These are phyloP conservation scores for Boletus insuetus DNA, from an alignment of 768 basidiomycete species.

Conservation along the genomic window DNA sequence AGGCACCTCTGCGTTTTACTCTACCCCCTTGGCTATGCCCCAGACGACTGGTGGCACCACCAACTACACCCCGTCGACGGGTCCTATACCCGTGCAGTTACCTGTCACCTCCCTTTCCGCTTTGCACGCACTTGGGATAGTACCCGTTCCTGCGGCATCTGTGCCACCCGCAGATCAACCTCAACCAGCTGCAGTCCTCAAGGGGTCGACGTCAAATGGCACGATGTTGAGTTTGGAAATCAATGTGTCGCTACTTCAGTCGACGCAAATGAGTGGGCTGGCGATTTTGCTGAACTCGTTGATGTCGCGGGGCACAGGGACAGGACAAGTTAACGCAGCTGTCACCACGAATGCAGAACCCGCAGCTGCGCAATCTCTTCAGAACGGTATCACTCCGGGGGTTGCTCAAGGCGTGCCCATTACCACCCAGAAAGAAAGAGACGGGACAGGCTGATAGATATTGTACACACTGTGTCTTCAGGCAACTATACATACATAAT, in stretches of 20 bases:
- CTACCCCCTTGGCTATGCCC: constrained; percentile 32
- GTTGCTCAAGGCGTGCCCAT: constrained; percentile 1
- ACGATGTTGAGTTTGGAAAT: constrained; percentile 74
- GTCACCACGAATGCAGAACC: constrained; percentile 8
- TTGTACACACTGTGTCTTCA: background rate
- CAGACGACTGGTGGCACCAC: constrained; percentile 34
- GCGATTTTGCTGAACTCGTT: constrained; percentile 70
- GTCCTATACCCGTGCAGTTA: constrained; percentile 62
- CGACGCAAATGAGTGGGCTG: constrained; percentile 74
- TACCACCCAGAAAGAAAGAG: constrained; percentile 17
- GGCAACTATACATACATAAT: too few relatives aligned
- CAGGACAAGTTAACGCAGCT: constrained; percentile 20
- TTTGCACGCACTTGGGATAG: constrained; percentile 71
- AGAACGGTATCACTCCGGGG: constrained; percentile 14
- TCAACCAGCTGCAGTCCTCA: constrained; percentile 73
- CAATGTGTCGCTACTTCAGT: constrained; percentile 69
- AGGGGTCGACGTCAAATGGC: constrained; percentile 69
- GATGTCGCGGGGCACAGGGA: constrained; percentile 45
- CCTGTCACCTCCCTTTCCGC: constrained; percentile 56
- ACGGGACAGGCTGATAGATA: constrained; percentile 25
- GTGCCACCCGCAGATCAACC: constrained; percentile 53
- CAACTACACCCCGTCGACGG: constrained; percentile 30
- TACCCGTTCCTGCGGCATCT: constrained; percentile 60
- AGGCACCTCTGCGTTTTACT: constrained; percentile 23
- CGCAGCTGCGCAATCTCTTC: constrained; percentile 11